phyloP scores from a whole-genome alignment of 441 rosid species.

The Pelargonium exstipulatum region DNA sequence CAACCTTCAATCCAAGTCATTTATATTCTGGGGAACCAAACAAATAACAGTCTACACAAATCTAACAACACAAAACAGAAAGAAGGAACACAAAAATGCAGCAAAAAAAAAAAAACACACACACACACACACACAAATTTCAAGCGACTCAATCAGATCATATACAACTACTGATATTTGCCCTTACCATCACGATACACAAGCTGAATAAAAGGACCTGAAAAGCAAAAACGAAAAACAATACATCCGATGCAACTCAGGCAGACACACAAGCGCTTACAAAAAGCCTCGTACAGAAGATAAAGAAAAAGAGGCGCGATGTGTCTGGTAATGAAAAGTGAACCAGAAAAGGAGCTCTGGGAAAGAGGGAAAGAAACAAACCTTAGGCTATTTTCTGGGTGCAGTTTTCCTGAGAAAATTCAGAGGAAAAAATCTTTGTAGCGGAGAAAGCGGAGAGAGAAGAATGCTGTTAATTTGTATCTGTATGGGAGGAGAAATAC shows the following conservation, averaged over 20 bases:
- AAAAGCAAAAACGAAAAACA: no score
- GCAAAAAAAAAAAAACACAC: background rate
- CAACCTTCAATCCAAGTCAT: background rate
- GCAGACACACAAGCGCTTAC: no score
- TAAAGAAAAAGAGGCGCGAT: background rate
- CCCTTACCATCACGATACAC: no score
- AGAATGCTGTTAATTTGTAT: background rate
- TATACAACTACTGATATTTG: no score
- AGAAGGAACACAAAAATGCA: background rate
- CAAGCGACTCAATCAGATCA: background rate
- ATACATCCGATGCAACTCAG: no score
- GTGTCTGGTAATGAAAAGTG: background rate
- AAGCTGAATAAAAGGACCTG: no score
- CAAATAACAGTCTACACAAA: background rate
- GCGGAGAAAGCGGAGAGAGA: constrained; percentile 5
- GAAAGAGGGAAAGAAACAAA: background rate
- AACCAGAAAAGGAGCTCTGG: background rate
- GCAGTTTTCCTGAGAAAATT: background rate
- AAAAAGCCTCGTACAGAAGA: no score
- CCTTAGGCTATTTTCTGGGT: background rate
- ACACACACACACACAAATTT: background rate
- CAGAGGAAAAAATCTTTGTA: background rate
- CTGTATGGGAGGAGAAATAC: background rate
- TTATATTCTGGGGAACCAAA: background rate
- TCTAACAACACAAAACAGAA: background rate